A percentile compares a stretch with the other conserved stretches of the same genome.
Conservation (phyloP, 768 basidiomycete species). For the Calvatia gigantea region DNA sequence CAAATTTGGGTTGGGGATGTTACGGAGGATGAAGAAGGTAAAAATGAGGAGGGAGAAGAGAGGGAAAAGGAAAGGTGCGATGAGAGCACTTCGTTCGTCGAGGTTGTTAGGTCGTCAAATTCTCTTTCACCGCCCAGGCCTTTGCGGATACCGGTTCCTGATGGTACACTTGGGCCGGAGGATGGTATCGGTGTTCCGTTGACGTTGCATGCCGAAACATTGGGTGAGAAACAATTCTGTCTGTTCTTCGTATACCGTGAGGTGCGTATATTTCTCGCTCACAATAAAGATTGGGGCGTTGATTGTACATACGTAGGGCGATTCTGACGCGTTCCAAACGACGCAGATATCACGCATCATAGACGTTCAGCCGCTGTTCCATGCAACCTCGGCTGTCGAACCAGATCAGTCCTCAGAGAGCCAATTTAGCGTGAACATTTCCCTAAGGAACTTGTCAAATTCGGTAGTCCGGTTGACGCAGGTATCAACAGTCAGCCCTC, state of each 20-base stretch:
- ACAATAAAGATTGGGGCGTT: conserved; percentile 5
- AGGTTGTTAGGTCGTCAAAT: conserved; percentile 14
- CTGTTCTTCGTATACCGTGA: conserved; percentile 47
- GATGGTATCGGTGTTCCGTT: conserved; percentile 9
- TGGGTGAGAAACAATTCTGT: conserved; percentile 11
- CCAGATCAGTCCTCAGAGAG: conserved; percentile 47
- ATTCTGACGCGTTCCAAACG: conserved; percentile 51
- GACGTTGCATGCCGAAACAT: conserved; percentile 7
- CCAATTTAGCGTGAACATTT: conserved; percentile 51
- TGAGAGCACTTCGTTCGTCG: conserved; percentile 45
- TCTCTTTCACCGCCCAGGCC: conserved; percentile 11
- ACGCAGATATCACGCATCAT: conserved; percentile 51
- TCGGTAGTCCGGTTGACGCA: conserved; percentile 49
- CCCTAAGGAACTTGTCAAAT: conserved; percentile 49
- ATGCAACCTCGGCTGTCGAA: conserved; percentile 45
- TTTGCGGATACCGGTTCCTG: conserved; percentile 8
- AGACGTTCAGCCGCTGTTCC: conserved; percentile 59
- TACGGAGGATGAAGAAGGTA: conserved; percentile 60
- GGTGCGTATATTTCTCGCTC: conserved; percentile 28
- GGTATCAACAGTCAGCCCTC: conserved; percentile 62
- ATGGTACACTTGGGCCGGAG: conserved; percentile 5
- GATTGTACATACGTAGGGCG: conserved; percentile 38
- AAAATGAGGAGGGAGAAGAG: conserved; percentile 58
- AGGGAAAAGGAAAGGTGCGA: conserved; percentile 54
- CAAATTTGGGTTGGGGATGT: conserved; percentile 56